Conservation (phyloP, 495 filamentous ascomycete genomes). For the Lophiostoma macrostomum region DNA sequence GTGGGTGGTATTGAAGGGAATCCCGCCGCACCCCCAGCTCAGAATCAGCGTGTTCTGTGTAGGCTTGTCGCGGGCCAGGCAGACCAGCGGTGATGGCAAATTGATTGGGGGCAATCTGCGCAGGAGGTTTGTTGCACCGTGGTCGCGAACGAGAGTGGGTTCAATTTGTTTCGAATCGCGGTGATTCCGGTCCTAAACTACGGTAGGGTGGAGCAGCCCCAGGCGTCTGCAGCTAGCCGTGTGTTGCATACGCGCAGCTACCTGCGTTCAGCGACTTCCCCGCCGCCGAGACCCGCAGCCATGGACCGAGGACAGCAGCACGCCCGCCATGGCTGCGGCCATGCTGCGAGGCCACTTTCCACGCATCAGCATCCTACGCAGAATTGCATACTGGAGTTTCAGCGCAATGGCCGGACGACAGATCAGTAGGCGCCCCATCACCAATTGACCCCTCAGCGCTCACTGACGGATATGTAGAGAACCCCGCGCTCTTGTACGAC, state of each 20-base stretch:
- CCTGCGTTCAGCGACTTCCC: not conserved
- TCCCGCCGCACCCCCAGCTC: too few relatives aligned
- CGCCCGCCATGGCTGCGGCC: not conserved
- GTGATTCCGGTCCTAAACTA: too few relatives aligned
- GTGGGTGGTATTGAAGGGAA: too few relatives aligned
- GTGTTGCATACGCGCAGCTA: not conserved
- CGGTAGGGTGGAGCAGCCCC: not conserved
- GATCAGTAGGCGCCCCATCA: constrained; percentile 24
- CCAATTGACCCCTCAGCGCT: not conserved
- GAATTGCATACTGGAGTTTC: not conserved
- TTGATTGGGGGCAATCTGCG: constrained; percentile 2
- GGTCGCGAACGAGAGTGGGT: not conserved
- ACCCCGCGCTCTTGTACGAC: constrained; percentile 40
- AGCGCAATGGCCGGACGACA: constrained; percentile 24
- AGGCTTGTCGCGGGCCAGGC: too few relatives aligned
- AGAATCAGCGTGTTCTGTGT: too few relatives aligned
- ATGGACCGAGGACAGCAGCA: not conserved
- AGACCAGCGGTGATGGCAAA: too few relatives aligned
- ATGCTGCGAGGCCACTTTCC: not conserved
- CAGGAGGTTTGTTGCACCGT: not conserved
- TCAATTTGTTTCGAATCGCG: not conserved
- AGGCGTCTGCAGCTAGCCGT: not conserved
- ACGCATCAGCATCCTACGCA: not conserved
- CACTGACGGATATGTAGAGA: constrained; percentile 30
- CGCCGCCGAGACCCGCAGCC: constrained; percentile 4